Evolutionary conservation across 2,329 filamentous ascomycete species (phyloP).

Genomic region (Scytalidium lignicola): DNA sequence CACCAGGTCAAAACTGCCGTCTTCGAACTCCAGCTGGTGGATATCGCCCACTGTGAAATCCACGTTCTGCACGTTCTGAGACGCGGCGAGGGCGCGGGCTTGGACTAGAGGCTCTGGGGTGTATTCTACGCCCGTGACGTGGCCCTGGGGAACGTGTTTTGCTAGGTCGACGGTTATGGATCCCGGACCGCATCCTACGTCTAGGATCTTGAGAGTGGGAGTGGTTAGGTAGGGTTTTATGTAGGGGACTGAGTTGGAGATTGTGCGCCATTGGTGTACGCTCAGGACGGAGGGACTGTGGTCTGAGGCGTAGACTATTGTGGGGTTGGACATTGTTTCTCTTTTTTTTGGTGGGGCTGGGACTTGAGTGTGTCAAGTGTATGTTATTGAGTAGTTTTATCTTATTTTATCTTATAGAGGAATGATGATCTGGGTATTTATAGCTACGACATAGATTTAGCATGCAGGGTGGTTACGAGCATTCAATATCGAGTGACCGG

Average conservation of each 20-base stretch:
- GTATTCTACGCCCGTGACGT: conserved; percentile 34
- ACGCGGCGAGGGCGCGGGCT: conserved; percentile 1
- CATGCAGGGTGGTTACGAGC: too few relatives aligned
- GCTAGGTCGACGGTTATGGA: conserved; percentile 41
- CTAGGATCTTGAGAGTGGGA: conserved; percentile 30
- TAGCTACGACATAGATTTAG: too few relatives aligned
- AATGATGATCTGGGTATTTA: too few relatives aligned
- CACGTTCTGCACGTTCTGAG: conserved; percentile 8
- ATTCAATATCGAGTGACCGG: too few relatives aligned
- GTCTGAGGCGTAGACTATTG: conserved; percentile 3
- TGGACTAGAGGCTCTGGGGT: conserved; percentile 4
- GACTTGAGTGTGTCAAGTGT: too few relatives aligned
- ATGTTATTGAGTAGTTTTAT: too few relatives aligned
- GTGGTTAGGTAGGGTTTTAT: conserved; percentile 33
- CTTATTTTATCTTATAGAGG: too few relatives aligned
- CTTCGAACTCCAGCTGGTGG: conserved; percentile 30
- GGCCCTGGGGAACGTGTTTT: conserved; percentile 32
- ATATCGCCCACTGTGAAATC: conserved; percentile 14
- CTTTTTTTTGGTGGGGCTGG: too few relatives aligned
- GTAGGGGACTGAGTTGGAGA: conserved; percentile 35
- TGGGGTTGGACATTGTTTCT: neutral
- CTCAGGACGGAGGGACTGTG: conserved; percentile 6
- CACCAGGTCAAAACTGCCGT: conserved; percentile 51
- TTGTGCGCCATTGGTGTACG: conserved; percentile 35
- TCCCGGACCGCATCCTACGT: conserved; percentile 44